phyloP scores from a whole-genome alignment of 176 grass and related monocot species.

The Oryza australiensis region DNA sequence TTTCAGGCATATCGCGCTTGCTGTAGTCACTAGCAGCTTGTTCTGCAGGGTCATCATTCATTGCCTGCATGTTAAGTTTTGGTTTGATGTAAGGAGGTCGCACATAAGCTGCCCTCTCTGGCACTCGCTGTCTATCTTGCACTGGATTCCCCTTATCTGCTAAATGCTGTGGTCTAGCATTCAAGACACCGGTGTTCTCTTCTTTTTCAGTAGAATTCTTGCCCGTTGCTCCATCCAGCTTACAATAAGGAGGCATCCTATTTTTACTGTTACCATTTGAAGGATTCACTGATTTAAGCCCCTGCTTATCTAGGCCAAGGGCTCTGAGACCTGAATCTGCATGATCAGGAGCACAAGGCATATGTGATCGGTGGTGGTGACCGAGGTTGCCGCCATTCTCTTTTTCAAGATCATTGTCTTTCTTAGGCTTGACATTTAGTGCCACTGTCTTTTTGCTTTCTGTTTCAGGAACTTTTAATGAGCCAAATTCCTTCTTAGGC shows the following conservation, averaged over 20 bases:
- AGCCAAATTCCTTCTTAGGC: slow-evolving; percentile 46
- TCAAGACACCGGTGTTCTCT: slow-evolving; percentile 21
- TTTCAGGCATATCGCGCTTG: slow-evolving; percentile 3
- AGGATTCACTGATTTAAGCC: slow-evolving; percentile 36
- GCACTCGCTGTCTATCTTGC: slow-evolving; percentile 27
- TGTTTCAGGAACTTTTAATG: slow-evolving; percentile 35
- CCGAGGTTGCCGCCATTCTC: slow-evolving; percentile 38
- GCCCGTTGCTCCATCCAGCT: slow-evolving; percentile 37
- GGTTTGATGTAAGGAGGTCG: slow-evolving; percentile 64
- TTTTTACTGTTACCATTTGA: slow-evolving; percentile 48
- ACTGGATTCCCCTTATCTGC: background rate
- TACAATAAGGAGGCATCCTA: slow-evolving; percentile 51
- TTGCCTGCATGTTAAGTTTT: slow-evolving; percentile 12
- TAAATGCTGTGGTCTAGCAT: slow-evolving; percentile 22
- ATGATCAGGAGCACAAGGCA: slow-evolving; percentile 35
- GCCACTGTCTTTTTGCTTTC: slow-evolving; percentile 33
- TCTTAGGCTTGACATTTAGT: slow-evolving; percentile 36
- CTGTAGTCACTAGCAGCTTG: slow-evolving; percentile 4
- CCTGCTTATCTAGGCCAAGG: slow-evolving; percentile 42
- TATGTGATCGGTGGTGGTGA: slow-evolving; percentile 16
- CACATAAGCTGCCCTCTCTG: slow-evolving; percentile 27
- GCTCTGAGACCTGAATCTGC: slow-evolving; percentile 36
- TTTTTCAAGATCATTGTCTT: slow-evolving; percentile 38
- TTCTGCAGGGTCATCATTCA: slow-evolving; percentile 38
- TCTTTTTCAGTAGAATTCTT: slow-evolving; percentile 41